A percentile compares a stretch with the other conserved stretches of the same genome.
Conservation (phyloP, 305 asterid genomes). For the Fraxinus angustifolia region DNA sequence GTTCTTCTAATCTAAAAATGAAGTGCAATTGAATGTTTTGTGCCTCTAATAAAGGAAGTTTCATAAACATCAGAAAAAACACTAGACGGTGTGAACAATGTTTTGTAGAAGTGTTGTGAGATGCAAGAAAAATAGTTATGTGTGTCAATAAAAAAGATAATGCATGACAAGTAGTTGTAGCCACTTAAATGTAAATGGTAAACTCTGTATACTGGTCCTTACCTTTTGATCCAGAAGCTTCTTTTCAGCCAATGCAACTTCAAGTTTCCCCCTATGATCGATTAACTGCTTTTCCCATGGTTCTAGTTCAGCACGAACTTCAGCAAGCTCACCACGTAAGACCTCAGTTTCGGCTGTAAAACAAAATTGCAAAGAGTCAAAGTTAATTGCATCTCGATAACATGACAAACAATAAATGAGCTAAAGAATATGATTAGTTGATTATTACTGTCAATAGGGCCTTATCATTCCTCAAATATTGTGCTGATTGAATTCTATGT, state of each 20-base stretch:
- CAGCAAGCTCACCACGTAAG: constrained; percentile 71
- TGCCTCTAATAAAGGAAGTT: neutral
- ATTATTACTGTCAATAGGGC: neutral
- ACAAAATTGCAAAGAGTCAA: constrained; percentile 8
- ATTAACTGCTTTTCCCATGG: constrained; percentile 96
- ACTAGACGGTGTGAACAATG: neutral
- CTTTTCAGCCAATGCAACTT: constrained; percentile 75
- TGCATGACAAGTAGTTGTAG: neutral
- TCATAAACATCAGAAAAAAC: neutral
- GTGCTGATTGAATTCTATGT: neutral
- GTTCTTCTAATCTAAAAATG: neutral
- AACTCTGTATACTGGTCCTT: neutral
- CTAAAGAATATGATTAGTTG: neutral
- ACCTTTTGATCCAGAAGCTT: constrained; percentile 78
- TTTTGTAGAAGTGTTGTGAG: neutral
- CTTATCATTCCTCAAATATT: neutral
- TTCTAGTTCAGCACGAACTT: constrained; percentile 75
- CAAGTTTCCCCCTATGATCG: constrained; percentile 82
- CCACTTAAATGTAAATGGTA: neutral
- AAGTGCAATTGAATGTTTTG: neutral
- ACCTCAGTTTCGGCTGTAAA: constrained; percentile 74
- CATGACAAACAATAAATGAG: constrained; percentile 7
- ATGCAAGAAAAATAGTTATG: neutral
- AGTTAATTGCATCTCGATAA: neutral
- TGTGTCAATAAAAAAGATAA: neutral